Base-by-base conservation (phyloP, 1,284 basidiomycete genomes). In the Amylostereum chailletii region DNA sequence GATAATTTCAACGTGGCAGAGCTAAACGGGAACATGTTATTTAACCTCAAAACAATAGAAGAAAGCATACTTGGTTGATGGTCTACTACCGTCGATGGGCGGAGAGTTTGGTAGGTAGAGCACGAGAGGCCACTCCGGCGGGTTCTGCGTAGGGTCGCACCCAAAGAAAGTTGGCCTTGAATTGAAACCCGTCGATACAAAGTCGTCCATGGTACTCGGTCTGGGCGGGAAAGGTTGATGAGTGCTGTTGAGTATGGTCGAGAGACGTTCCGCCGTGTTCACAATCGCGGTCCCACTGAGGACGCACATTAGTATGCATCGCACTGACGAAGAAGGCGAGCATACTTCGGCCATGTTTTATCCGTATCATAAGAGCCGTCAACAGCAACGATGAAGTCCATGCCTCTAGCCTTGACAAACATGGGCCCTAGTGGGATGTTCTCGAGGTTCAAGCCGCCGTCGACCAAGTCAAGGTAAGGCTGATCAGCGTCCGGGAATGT, bases 111-210 rank as follows among this genome's bases (percentile, higher is more conserved):
- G 82, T n/a, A 84, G 64, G 51, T 79, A 81, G 11, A 83, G 71
- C 27, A 83, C 58, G 32, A 84, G 55, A 0, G 81, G 81, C 53
- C 69, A 81, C 51, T 77, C 75, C 1, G 76, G 65, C 9, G 77
- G 71, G 8, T 40, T 65, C 49, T 70, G 62, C n/a, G 44, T 60
- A 8, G 80, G 79, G 57, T 81, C 65, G 59, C 86, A 90, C 1
- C 87, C 87, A 64, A 89, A 90, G 64, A 90, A 89, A 0, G 83
- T 83, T 4, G 86, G 77, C 19, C 86, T 75, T 38, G 71, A 71
- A 61, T 83, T 85, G 7, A 85, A 70, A 10, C 88, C 88, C 5
- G 74, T 75, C 9, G 69, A 65, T 45, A 86, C 60, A 58, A 87
- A 87, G 4, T 74, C 76, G 10, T 72, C 69, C 1, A 70, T 55